Base-by-base conservation (phyloP, 1,139 yeast genomes). In the Suhomyces panamericanus region DNA sequence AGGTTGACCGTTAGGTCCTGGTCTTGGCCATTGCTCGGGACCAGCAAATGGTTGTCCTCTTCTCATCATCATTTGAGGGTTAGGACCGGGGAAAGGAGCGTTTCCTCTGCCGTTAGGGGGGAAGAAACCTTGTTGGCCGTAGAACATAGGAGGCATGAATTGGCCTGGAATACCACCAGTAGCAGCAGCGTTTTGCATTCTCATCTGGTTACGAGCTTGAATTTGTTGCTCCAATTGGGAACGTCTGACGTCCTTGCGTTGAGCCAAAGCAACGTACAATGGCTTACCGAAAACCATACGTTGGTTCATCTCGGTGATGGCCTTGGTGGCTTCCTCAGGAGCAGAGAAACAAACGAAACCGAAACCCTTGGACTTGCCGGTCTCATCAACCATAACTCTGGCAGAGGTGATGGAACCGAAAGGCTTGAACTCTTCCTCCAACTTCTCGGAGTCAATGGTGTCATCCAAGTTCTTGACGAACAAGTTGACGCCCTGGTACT, bases 321-420 rank as follows among this genome's bases (percentile, higher is more conserved):
- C 99, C 78, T 90, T 90, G 62, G 96, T 88, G 58, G 99, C 99
- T 80, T 93, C 99, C 73, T 93, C 99, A 63, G 98, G 97, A 55
- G 95, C 75, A 48, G 96, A 85, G 86, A 87, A 95, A 76, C 99
- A 90, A 61, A 93, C 99, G 68, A 93, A 93, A 64, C 99, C 99
- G 69, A 93, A 93, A 58, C 99, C 98, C 80, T 88, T 91, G 54
- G 98, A 89, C 76, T 89, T 90, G 59, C 96, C 97, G 53, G 82
- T 71, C 62, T 91, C 97, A 67, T 89, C 96, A 64, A 87, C 83
- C 97, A 93, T 91, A 57, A 93, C 96, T 77, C 88, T 90, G 57
- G 95, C 97, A 53, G 96, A 88, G 58, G 98, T 89, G 75, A 95
- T 93, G 65, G 87, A 73, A 68, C 99, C 99, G 68, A 85, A 89